These are phyloP conservation scores for Ceratobasidium sp. DNA, from an alignment of 1,284 basidiomycete genomes.

Conservation along the genomic window DNA sequence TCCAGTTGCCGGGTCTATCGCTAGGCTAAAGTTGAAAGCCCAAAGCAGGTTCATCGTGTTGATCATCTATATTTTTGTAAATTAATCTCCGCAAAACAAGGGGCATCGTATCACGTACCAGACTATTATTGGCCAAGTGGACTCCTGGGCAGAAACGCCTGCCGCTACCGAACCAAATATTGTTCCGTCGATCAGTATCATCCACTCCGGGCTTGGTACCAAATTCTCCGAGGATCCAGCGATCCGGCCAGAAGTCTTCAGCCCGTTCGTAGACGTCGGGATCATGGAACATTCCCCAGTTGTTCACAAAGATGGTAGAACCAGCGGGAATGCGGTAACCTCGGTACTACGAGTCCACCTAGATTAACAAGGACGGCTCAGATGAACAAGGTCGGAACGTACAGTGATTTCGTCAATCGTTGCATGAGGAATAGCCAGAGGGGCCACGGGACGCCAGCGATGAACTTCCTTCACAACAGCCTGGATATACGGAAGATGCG, in stretches of 20 bases:
- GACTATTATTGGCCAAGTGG: conserved; percentile 46
- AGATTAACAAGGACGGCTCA: background rate
- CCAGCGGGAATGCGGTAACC: conserved; percentile 45
- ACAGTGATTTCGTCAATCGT: conserved; percentile 43
- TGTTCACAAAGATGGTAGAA: conserved; percentile 48
- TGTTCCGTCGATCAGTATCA: conserved; percentile 32
- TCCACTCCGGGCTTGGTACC: conserved; percentile 43
- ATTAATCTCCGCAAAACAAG: background rate
- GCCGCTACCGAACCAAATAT: conserved; percentile 46
- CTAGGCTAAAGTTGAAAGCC: conserved; percentile 47
- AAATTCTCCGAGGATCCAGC: conserved; percentile 45
- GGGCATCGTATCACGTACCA: background rate
- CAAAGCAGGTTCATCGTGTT: conserved; percentile 48
- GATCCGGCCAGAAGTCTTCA: conserved; percentile 46
- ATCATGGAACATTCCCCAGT: conserved; percentile 46
- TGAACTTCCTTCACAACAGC: conserved; percentile 59
- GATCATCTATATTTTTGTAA: background rate
- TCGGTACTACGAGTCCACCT: conserved; percentile 31
- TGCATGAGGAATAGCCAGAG: conserved; percentile 45
- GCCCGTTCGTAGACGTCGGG: conserved; percentile 46
- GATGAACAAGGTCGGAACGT: background rate
- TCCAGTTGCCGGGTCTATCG: conserved; percentile 39
- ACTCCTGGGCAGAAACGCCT: conserved; percentile 47
- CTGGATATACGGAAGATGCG: conserved; percentile 59
- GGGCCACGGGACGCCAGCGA: conserved; percentile 42